phyloP scores from a whole-genome alignment of 768 basidiomycete genomes.

The Pleurotus pulmonarius region DNA sequence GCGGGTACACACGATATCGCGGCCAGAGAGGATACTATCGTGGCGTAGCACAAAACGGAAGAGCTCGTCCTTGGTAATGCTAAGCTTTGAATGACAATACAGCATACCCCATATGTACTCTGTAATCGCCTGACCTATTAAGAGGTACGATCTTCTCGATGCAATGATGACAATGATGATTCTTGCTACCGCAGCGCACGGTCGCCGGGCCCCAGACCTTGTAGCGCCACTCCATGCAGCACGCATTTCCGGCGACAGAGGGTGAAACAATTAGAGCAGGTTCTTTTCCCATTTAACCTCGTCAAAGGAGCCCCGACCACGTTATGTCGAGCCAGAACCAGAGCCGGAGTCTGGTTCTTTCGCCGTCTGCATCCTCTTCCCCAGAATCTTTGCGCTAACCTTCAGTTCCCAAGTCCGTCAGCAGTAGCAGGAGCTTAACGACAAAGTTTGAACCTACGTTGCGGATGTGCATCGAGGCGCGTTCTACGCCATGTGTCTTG shows the following conservation, averaged over 20 bases:
- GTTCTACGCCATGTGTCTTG: slow-evolving; percentile 74
- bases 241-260: too few species aligned
- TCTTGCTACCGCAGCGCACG: not conserved
- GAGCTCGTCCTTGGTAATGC: not conserved
- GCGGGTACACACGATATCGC: not conserved
- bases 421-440: too few species aligned
- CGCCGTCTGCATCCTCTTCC: slow-evolving; percentile 51
- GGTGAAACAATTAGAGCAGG: too few species aligned
- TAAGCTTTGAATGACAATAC: not conserved
- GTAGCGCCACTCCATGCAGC: too few species aligned
- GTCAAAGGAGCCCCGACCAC: too few species aligned
- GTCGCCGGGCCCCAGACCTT: too few species aligned
- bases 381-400: slow-evolving; percentile 81
- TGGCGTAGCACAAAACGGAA: not conserved
- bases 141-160: not conserved
- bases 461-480: slow-evolving; percentile 78
- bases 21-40: not conserved
- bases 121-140: not conserved
- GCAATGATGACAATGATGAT: not conserved
- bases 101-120: not conserved
- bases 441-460: slow-evolving; percentile 47
- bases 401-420: slow-evolving; percentile 22
- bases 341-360: slow-evolving; percentile 23
- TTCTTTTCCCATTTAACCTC: too few species aligned
- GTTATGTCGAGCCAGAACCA: not conserved